These are phyloP conservation scores for Erythrobasidium hasegawianum DNA, from an alignment of 1,284 basidiomycete species.

Conservation along the genomic window DNA sequence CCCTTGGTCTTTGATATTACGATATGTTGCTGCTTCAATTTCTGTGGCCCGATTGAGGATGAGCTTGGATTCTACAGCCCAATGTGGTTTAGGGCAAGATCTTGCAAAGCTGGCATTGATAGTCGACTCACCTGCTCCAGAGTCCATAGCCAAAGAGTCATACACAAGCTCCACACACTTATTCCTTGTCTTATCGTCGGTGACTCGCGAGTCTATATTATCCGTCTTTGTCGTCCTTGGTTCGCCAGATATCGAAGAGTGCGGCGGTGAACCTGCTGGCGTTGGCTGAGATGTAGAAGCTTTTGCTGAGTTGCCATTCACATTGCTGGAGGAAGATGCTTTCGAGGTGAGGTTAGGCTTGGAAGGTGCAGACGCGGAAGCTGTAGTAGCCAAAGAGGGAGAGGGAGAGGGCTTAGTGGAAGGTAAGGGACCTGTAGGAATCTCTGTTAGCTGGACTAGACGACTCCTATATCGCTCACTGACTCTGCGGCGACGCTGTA, in stretches of 20 bases:
- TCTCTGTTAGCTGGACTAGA: neutral
- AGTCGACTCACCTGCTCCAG: conserved; percentile 68
- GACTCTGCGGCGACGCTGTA: neutral
- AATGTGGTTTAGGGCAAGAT: conserved; percentile 8
- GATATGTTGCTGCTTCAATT: conserved; percentile 52
- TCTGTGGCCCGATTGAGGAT: conserved; percentile 51
- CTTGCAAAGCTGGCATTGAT: too few species aligned
- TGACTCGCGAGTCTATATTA: conserved; percentile 57
- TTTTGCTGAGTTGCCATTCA: conserved; percentile 27
- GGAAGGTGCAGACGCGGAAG: conserved; percentile 26
- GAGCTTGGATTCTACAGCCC: conserved; percentile 48
- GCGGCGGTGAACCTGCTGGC: conserved; percentile 10
- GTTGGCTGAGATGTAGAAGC: conserved; percentile 9
- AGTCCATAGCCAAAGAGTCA: conserved; percentile 79
- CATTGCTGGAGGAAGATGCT: conserved; percentile 11
- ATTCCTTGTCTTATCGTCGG: conserved; percentile 72
- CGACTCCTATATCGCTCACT: neutral
- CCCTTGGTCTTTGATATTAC: conserved; percentile 38
- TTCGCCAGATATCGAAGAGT: conserved; percentile 47
- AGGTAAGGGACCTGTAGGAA: conserved; percentile 19
- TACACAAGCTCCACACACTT: conserved; percentile 88
- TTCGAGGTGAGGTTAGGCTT: conserved; percentile 30
- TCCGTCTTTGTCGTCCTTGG: conserved; percentile 66
- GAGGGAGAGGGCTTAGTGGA: conserved; percentile 28
- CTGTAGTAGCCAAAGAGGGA: conserved; percentile 19